phyloP scores from a whole-genome alignment of 2,329 filamentous ascomycete species.

The Aphanoascus verrucosus region DNA sequence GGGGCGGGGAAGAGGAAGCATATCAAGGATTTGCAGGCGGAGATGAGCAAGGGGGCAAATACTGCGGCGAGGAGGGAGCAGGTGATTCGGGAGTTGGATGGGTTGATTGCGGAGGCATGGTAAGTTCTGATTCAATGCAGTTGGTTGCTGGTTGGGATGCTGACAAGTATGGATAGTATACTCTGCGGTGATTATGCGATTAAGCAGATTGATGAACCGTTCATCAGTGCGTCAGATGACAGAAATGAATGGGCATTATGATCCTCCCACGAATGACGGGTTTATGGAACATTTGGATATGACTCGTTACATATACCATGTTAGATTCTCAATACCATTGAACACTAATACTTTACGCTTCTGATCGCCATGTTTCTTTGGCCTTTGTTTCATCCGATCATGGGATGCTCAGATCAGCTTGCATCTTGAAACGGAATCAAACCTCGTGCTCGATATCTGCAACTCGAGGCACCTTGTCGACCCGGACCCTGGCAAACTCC shows the following conservation, averaged over 20 bases:
- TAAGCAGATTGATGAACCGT: conserved; percentile 86
- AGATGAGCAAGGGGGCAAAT: conserved; percentile 66
- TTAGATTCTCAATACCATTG: not conserved
- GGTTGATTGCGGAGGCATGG: conserved; percentile 83
- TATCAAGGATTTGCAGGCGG: conserved; percentile 74
- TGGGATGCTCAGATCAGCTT: not conserved
- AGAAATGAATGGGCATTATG: conserved; percentile 68
- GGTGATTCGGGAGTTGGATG: conserved; percentile 79
- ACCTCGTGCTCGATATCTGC: conserved; percentile 14
- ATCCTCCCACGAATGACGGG: conserved; percentile 12
- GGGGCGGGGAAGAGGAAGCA: conserved; percentile 64
- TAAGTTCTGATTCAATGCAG: conserved; percentile 37
- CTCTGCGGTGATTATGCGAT: conserved; percentile 92
- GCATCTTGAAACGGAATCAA: not conserved
- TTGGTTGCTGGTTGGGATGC: not conserved
- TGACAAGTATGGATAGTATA: conserved; percentile 48
- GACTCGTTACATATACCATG: not conserved
- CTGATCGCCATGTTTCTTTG: not conserved
- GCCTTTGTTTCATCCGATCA: not conserved
- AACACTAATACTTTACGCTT: not conserved
- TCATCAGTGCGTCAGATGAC: conserved; percentile 64
- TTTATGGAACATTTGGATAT: not conserved
- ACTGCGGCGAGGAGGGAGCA: conserved; percentile 58
- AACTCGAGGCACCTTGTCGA: conserved; percentile 13
- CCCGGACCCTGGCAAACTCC: conserved; percentile 11